Evolutionary conservation across 306 rosid genomes (phyloP), one percentile per base, ranked within the genome.

Genomic region (Cicer arietinum): DNA sequence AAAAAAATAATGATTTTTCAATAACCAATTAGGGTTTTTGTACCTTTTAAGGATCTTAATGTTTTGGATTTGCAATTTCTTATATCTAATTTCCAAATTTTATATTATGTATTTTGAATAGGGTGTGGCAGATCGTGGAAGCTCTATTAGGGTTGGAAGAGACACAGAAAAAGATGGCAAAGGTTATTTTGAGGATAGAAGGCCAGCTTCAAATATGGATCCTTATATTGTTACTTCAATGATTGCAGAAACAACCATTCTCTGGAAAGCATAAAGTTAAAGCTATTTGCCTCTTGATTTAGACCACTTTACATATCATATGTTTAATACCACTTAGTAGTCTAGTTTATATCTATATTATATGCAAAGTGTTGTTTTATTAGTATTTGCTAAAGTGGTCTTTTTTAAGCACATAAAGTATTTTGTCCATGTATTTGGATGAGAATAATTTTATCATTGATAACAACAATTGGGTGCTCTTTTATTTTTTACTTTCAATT

Each of bases 201-300:
- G 96, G 90, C 96, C 96, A 3, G 84, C 96, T 42, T 90, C 92
- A 40, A 90, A 88, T 60, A 90, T 90, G 96, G 92, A 90, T 72
- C 96, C 96, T 0, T 90, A 90, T 67, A 84, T 90, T 2, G 96
- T 90, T 18, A 88, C 96, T 52, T 90, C 96, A 68, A 72, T 88
- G 89, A 83, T 90, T 10, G 92, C 90, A 7, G 92, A 90, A 17
- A 88, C 96, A 8, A 90, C 96, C 73, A 62, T 90, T 52, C 86
- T 90, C 48, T 84, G 87, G 89, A 83, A 87, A 14, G 88, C 89
- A 67, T 90, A 79, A 80, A 73, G 3, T 45, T 18, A 20, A 46
- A 25, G 8, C 53, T 61, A 17, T 39, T 30, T 4, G 13, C 20
- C 69, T 83, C n/a, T 52, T n/a, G 40, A 59, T 60, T 58, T 11